Evolutionary conservation across 1,284 basidiomycete species (phyloP).

Genomic region (Tetrapyrgos nigripes): DNA sequence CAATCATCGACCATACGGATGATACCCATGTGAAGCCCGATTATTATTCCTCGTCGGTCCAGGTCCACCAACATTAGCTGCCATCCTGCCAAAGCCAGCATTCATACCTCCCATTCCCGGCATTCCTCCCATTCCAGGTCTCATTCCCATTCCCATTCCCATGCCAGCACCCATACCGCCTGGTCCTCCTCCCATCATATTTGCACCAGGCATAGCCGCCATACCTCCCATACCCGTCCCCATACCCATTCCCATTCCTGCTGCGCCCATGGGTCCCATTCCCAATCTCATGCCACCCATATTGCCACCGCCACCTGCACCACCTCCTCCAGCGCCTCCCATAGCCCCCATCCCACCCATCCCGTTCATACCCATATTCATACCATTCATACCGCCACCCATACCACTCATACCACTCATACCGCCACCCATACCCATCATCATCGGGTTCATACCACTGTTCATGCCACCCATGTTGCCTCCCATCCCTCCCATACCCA

Average conservation of each 20-base stretch:
- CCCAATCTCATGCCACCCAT: slow-evolving; percentile 21
- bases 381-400: slow-evolving; percentile 44
- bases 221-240: slow-evolving; percentile 34
- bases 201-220: slow-evolving; percentile 9
- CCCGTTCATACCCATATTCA: slow-evolving; percentile 40
- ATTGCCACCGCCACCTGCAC: slow-evolving; percentile 1
- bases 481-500: slow-evolving; percentile 6
- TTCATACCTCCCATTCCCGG: slow-evolving; percentile 24
- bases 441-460: slow-evolving; percentile 46
- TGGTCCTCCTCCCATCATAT: slow-evolving; percentile 17
- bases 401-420: slow-evolving; percentile 47
- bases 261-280: slow-evolving; percentile 33
- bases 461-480: slow-evolving; percentile 39
- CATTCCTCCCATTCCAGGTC: slow-evolving; percentile 44
- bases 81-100: slow-evolving; percentile 38
- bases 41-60: slow-evolving; percentile 60
- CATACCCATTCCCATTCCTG: slow-evolving; percentile 22
- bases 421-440: slow-evolving; percentile 39
- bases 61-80: slow-evolving; percentile 49
- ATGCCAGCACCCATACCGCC: slow-evolving; percentile 35
- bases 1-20: slow-evolving; percentile 60
- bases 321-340: slow-evolving; percentile 21
- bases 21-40: slow-evolving; percentile 65
- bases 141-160: slow-evolving; percentile 30
- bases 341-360: slow-evolving; percentile 35